phyloP scores from a whole-genome alignment of 1,284 basidiomycete genomes.

The Puccinia sorghi region DNA sequence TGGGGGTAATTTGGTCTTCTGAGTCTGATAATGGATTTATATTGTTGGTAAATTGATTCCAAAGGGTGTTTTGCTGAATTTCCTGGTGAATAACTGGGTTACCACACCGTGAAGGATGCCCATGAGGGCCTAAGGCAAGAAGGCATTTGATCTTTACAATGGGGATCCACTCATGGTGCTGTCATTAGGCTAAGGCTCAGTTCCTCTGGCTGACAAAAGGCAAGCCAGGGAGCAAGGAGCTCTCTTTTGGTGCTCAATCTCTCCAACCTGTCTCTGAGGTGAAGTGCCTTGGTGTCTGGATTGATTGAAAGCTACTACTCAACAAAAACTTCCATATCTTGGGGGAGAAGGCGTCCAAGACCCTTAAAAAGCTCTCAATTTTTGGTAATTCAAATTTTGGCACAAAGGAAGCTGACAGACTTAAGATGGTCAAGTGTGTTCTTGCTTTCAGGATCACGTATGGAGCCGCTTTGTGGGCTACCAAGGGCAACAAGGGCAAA shows the following conservation, averaged over 20 bases:
- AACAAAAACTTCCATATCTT: background rate
- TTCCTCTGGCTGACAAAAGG: slow-evolving; percentile 5
- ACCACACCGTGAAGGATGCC: too few relatives aligned
- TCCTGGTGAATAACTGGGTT: too few relatives aligned
- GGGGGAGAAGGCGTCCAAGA: background rate
- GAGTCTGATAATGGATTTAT: too few relatives aligned
- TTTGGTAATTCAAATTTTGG: background rate
- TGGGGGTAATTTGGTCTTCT: too few relatives aligned
- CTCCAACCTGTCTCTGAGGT: too few relatives aligned
- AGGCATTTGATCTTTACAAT: background rate
- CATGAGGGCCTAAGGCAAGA: background rate
- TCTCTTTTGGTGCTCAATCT: too few relatives aligned
- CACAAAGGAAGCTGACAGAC: background rate
- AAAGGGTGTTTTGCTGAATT: too few relatives aligned
- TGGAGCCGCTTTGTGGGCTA: background rate
- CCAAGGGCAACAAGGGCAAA: background rate
- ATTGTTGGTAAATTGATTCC: too few relatives aligned
- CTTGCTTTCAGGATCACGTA: background rate
- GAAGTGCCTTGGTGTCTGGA: background rate
- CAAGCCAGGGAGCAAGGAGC: background rate
- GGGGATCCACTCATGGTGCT: background rate
- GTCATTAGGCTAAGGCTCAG: background rate
- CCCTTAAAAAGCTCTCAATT: background rate
- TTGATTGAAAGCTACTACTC: background rate
- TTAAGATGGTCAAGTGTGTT: background rate